Conservation (phyloP, 305 asterid genomes). For the Caryopteris hybrid region DNA sequence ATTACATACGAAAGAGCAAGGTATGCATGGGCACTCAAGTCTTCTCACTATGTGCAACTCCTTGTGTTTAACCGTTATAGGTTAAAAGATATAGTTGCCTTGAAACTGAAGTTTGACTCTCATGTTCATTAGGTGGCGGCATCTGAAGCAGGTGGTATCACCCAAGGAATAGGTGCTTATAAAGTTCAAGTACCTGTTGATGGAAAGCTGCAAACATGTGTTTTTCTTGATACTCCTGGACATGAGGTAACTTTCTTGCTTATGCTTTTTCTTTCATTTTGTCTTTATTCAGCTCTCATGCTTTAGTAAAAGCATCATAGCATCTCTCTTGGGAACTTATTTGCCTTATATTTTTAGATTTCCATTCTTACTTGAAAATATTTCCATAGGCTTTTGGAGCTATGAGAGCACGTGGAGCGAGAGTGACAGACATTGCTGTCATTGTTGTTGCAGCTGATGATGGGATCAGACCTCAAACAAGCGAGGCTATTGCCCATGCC, state of each 20-base stretch:
- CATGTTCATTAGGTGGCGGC: slow-evolving; percentile 77
- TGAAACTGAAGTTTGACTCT: slow-evolving; percentile 27
- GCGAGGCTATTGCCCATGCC: slow-evolving; percentile 98
- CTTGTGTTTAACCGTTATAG: background rate
- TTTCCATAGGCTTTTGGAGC: slow-evolving; percentile 89
- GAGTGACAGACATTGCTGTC: slow-evolving; percentile 95
- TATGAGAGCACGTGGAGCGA: slow-evolving; percentile 99
- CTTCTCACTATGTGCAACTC: background rate
- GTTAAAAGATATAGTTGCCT: slow-evolving; percentile 5
- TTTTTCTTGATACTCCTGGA: slow-evolving; percentile 98
- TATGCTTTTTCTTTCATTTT: slow-evolving; percentile 3
- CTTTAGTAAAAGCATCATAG: too few species aligned
- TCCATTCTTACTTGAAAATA: slow-evolving; percentile 20
- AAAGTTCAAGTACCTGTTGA: slow-evolving; percentile 86
- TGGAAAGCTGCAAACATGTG: slow-evolving; percentile 79
- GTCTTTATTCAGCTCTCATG: slow-evolving; percentile 7
- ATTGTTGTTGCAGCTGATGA: slow-evolving; percentile 99
- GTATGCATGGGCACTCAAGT: slow-evolving; percentile 35
- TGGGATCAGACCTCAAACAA: slow-evolving; percentile 95
- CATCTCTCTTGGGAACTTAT: background rate
- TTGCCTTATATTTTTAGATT: background rate
- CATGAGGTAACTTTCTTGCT: slow-evolving; percentile 67
- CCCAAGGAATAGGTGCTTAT: slow-evolving; percentile 99
- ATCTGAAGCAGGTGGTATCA: slow-evolving; percentile 99
- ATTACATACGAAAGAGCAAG: slow-evolving; percentile 89